Percentiles rank a stretch among this genome's conserved stretches.
Conservation (phyloP, 164 flowering plant species). For the Umbilicus rupestris region DNA sequence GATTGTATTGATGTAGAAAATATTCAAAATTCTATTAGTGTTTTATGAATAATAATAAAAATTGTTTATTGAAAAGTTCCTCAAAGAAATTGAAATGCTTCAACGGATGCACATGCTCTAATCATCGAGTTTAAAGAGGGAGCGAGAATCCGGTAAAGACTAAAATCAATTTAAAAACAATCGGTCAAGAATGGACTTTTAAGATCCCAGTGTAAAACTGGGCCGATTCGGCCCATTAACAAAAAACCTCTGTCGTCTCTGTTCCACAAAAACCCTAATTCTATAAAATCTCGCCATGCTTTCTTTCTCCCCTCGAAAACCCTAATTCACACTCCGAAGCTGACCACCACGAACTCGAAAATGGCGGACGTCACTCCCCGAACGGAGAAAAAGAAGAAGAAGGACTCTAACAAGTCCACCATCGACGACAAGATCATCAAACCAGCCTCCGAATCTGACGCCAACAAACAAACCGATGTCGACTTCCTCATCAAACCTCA, state of each 20-base stretch:
- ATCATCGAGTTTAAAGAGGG: too few species aligned
- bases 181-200: too few species aligned
- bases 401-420: not conserved
- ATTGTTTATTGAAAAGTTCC: too few species aligned
- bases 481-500: slow-evolving; percentile 63
- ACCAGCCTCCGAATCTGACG: not conserved
- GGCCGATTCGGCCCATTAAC: not conserved
- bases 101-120: too few species aligned
- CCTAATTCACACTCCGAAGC: not conserved
- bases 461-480: slow-evolving; percentile 6
- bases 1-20: too few species aligned
- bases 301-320: not conserved
- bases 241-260: not conserved
- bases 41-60: too few species aligned
- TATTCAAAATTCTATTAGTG: too few species aligned
- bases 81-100: too few species aligned
- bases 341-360: not conserved
- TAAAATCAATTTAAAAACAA: too few species aligned
- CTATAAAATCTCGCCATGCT: not conserved
- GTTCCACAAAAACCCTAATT: not conserved
- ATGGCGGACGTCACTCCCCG: slow-evolving; percentile 7
- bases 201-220: not conserved
- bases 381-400: not conserved
- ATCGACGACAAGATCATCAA: not conserved
- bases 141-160: too few species aligned